Base-by-base conservation (phyloP, 2,329 filamentous ascomycete genomes). In the Blastomyces silverae region DNA sequence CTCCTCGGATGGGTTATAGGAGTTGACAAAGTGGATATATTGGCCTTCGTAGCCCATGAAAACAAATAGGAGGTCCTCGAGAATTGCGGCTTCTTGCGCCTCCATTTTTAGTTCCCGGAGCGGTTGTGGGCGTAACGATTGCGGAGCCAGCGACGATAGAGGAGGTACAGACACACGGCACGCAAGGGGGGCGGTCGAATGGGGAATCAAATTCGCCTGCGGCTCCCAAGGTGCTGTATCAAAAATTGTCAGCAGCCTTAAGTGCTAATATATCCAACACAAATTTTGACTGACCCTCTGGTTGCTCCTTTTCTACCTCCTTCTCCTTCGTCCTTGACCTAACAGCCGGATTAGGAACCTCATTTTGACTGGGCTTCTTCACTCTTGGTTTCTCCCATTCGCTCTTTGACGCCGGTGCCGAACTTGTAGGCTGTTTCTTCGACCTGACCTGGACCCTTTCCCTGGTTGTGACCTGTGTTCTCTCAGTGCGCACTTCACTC, bases 31-130 rank as follows among this genome's bases (percentile, higher is more conserved):
- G 64, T 91, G 89, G 67, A 99, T 90, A 74, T 97, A 97, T 75
- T 96, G 92, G n/a, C 94, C 94, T 77, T 99, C 94, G 68, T 92
- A 96, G 31, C 94, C 94, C 92, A 99, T 97, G 71, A 97, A 95
- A 5, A 96, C 92, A 73, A 93, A 97, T 46, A 97, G 78, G 20
- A 99, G 79, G 71, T 99, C 94, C 70, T 97, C 92, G 55, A 97
- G 82, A 58, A 99, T 89, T 10, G 87, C 89, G 31, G 87, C 85
- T 78, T 99, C 94, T 76, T 99, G 94, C 2, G 85, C 85, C 69
- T 95, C 89, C 37, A 95, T 79, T 0, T 87, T 87, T 66, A 97
- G 79, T 65, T 90, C 86, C 64, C 83, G 81, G 20, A 97, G 81
- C 7, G 88, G 82, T 60, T 80, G 80, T 0, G 90, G 89, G 55